Percentiles rank a stretch among this genome's conserved stretches.
phyloP scores from a whole-genome alignment of 2,329 filamentous ascomycete species.

The Orbilia brochopaga region DNA sequence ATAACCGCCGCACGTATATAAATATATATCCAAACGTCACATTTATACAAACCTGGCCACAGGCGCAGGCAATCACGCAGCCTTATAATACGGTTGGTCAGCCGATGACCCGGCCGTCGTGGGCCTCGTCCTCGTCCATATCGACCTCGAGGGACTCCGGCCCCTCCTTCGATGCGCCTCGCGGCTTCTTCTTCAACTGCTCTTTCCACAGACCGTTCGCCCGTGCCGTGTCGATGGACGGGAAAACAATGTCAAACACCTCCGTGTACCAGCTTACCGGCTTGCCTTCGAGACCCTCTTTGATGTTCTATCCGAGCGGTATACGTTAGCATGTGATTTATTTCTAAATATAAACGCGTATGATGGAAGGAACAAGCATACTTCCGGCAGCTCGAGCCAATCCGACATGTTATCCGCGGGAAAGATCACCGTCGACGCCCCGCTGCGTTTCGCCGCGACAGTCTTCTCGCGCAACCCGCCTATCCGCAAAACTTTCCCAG shows the following conservation, averaged over 20 bases:
- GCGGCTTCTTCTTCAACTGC: constrained; percentile 60
- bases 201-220: constrained; percentile 76
- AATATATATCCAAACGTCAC: neutral
- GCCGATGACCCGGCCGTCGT: constrained; percentile 33
- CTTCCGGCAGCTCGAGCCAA: constrained; percentile 95
- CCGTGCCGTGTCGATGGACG: constrained; percentile 73
- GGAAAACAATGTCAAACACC: constrained; percentile 90
- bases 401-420: constrained; percentile 93
- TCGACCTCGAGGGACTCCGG: constrained; percentile 41
- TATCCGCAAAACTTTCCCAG: constrained; percentile 93
- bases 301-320: constrained; percentile 77
- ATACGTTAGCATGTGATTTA: constrained; percentile 3
- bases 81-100: too few species aligned
- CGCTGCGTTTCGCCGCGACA: constrained; percentile 87
- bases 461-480: constrained; percentile 96
- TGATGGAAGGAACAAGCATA: constrained; percentile 62
- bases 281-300: constrained; percentile 89
- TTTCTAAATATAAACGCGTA: constrained; percentile 18
- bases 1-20: neutral
- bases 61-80: neutral
- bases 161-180: constrained; percentile 14
- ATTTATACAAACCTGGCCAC: constrained; percentile 39
- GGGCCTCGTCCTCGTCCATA: constrained; percentile 42
- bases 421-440: constrained; percentile 92
- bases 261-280: constrained; percentile 93